Conservation (phyloP, 352 stramenopile species). For the Phytopythium kandeliae region DNA sequence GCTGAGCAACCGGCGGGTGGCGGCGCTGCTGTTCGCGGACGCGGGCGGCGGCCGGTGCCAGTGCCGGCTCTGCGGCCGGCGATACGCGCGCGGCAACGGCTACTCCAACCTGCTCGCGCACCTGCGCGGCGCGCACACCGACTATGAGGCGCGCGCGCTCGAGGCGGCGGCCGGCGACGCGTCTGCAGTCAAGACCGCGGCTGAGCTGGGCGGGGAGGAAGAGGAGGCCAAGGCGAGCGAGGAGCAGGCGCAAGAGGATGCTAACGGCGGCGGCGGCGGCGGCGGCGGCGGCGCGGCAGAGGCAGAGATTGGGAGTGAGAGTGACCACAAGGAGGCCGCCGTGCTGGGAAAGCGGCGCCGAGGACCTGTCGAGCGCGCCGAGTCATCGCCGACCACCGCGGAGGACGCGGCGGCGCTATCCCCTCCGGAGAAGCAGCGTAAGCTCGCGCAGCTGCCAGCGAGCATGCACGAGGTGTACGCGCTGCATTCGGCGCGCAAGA, state of each 20-base stretch:
- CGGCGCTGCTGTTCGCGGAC: slow-evolving; percentile 12
- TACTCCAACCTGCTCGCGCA: slow-evolving; percentile 15
- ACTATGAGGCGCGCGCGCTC: slow-evolving; percentile 6
- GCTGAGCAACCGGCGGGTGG: slow-evolving; percentile 10
- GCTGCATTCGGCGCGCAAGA: slow-evolving; percentile 5
- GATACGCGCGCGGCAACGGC: slow-evolving; percentile 13
- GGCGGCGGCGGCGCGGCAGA: neutral
- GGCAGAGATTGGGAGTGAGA: too few species aligned
- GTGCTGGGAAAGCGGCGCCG: slow-evolving; percentile 5
- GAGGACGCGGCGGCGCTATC: slow-evolving; percentile 2
- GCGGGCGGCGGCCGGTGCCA: slow-evolving; percentile 5
- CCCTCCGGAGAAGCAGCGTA: slow-evolving; percentile 4
- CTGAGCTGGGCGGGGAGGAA: neutral
- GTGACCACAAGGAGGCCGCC: too few species aligned
- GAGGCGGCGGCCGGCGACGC: neutral
- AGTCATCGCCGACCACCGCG: neutral
- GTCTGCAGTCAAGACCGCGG: neutral
- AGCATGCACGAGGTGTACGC: slow-evolving; percentile 5
- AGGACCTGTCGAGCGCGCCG: neutral
- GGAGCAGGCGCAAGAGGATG: neutral
- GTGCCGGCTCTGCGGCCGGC: slow-evolving; percentile 12
- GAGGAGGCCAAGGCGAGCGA: slow-evolving; percentile 1
- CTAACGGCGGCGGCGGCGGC: neutral
- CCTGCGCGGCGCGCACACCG: slow-evolving; percentile 6
- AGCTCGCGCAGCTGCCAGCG: neutral